Base-by-base conservation (phyloP, 2,329 filamentous ascomycete species). In the Emmonsiellopsis sp. region DNA sequence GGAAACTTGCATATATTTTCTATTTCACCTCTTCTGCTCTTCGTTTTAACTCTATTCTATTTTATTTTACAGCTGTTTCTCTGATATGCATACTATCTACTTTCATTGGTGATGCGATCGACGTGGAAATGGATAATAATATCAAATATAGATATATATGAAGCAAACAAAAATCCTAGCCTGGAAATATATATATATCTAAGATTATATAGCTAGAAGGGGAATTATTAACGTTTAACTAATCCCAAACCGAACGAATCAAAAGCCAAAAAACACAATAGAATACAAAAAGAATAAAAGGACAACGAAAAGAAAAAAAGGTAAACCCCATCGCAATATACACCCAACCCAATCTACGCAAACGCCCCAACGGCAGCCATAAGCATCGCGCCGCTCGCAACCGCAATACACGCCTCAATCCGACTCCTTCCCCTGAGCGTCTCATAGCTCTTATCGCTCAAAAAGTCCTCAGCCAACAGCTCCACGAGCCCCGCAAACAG, bases 401-500 rank as follows among this genome's bases (percentile, higher is more conserved):
- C 83, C 8, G 81, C 78, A 41, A 73, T 69, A 67, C 82, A 85
- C 53, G 83, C 83, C 62, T 85, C 77, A 53, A 83, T 63, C 56
- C 83, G 76, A 59, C 76, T 73, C 62, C 73, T 75, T 6, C 83
- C 83, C 53, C 72, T 75, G 51, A 86, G 67, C 20, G 74, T 75
- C 47, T 76, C 71, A 68, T 86, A 86, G 59, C 83, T 85, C 55
- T 77, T 74, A 58, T 86, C 82, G 61, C 79, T 84, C 57, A 87
- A 64, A 61, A 94, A 94, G 62, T 95, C 89, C 69, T 94, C 89
- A 0, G 88, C 86, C 46, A 95, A 76, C 16, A 95, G 76, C 71
- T 95, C 88, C 3, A 94, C 89, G 43, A 95, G 73, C 0, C 87
- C 88, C 0, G 89, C 89, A 65, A 92, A 94, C 3, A 94, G 75